Base-by-base conservation (phyloP, 2,329 filamentous ascomycete genomes). In the Zasmidium cellare region DNA sequence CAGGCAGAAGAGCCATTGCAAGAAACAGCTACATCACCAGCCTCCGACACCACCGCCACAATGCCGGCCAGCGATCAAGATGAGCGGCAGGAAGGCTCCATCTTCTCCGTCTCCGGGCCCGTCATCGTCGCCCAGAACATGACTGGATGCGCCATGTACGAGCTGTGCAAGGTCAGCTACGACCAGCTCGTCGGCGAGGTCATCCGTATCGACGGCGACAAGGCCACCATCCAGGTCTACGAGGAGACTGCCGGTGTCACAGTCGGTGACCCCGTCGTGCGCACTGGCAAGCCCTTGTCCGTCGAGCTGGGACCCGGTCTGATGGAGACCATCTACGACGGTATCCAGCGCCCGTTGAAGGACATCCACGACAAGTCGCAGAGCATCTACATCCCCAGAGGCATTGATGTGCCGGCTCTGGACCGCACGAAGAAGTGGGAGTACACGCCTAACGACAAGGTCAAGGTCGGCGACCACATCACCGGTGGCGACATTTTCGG, bases 131-230 rank as follows among this genome's bases (percentile, higher is more conserved):
- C 93, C 75, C 93, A 97, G 82, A 88, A 97, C 79, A 96, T 99
- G 92, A 91, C 93, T 74, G 94, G 94, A 77, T 94, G 94, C 84
- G 92, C 94, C 77, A 99, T 99, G 94, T 97, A 97, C 86, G 94
- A 99, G 81, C 84, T 99, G 81, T 92, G 96, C 76, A 89, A 85
- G 80, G 93, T 99, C 69, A 92, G 94, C 69, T 87, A 96, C 74
- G 91, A 96, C 73, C 86, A 89, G 74, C 87, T 99, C 60, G 89
- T 96, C 62, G 94, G 94, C 75, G 94, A 99, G 79, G 94, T 99
- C 77, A 99, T 99, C 83, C 90, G 94, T 76, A 96, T 99, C 79
- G 94, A 91, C 72, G 88, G 82, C 75, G 94, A 99, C 77, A 96
- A 93, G 80, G 92, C 92, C 68, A 96, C 92, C 51, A 96, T 99